Evolutionary conservation across 2,329 filamentous ascomycete genomes (phyloP), one percentile per base, ranked within the genome.

Genomic region (Arthrobotrys musiformis): DNA sequence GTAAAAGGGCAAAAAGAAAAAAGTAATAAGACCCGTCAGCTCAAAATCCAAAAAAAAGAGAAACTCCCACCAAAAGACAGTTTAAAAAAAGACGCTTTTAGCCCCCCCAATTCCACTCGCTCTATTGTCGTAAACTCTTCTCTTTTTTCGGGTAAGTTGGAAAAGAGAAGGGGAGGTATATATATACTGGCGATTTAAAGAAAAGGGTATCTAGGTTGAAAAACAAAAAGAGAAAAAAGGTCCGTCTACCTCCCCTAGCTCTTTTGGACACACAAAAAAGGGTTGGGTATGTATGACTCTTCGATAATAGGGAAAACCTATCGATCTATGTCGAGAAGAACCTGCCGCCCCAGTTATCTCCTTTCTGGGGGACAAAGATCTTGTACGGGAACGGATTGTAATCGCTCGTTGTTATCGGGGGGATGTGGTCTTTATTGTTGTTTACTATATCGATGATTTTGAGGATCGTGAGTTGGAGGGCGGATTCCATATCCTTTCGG

Each of bases 341-440:
- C 30, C 64, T 50, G 24, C 64, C 89, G 58, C 92, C 89, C 93
- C 93, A 94, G 62, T 90, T 88, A 78, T 92, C 90, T 75, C 90
- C 88, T 81, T 93, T 93, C 70, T 93, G 93, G 82, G 97, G 95
- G 74, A 98, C 89, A 78, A 91, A 88, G 82, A 98, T 97, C 83
- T 94, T 91, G 84, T 97, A 98, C 0, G 94, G 94, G 82, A 98
- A 99, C 0, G 95, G 94, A 83, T 98, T 98, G 56, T 92, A 87
- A 79, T 94, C 93, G 82, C 90, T 93, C 22, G 93, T 95, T 7
- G 93, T 97, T 81, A 98, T 98, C 61, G 94, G 95, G 0, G 95
- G 95, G 79, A 99, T 98, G 84, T 98, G 95, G 82, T 96, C 93
- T 83, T 96, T 97, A 84, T 97, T 92, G 62, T 89, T 86, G 84